These are phyloP conservation scores for Dictyostelium intermedium DNA, from an alignment of 78 protist genomes.

Conservation along the genomic window DNA sequence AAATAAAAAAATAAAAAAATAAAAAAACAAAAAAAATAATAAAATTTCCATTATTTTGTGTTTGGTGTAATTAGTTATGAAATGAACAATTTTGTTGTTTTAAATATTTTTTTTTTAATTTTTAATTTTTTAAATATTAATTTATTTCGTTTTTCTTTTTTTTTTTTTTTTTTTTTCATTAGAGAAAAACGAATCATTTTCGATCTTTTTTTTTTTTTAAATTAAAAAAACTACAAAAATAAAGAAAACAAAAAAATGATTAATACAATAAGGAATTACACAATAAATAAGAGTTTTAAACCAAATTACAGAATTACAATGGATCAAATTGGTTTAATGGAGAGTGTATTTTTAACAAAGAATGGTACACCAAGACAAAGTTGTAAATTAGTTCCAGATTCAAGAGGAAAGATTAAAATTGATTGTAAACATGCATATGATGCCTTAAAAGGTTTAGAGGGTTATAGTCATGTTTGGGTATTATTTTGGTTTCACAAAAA, in stretches of 20 bases:
- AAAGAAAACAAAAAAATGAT: neutral
- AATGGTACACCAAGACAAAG: constrained; percentile 87
- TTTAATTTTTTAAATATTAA: too few species aligned
- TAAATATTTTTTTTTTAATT: too few species aligned
- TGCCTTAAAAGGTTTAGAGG: constrained; percentile 25
- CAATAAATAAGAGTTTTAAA: neutral
- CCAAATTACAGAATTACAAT: constrained; percentile 2
- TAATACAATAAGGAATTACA: neutral
- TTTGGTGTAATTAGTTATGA: too few species aligned
- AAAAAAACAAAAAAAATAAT: neutral
- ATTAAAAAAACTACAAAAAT: too few species aligned
- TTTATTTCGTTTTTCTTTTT: too few species aligned
- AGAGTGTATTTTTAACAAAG: constrained; percentile 26
- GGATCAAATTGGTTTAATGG: constrained; percentile 66
- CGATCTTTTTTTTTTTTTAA: too few species aligned
- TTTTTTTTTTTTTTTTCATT: too few species aligned
- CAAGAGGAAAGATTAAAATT: constrained; percentile 31
- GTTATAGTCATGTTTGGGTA: constrained; percentile 89
- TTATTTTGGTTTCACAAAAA: constrained; percentile 79
- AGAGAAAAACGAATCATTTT: neutral
- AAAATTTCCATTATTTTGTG: too few species aligned
- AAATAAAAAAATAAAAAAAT: neutral
- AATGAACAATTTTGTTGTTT: too few species aligned
- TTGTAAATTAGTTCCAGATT: constrained; percentile 35
- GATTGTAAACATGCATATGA: constrained; percentile 7